Conservation (phyloP, 2,329 filamentous ascomycete species). For the Colletotrichum sp. region DNA sequence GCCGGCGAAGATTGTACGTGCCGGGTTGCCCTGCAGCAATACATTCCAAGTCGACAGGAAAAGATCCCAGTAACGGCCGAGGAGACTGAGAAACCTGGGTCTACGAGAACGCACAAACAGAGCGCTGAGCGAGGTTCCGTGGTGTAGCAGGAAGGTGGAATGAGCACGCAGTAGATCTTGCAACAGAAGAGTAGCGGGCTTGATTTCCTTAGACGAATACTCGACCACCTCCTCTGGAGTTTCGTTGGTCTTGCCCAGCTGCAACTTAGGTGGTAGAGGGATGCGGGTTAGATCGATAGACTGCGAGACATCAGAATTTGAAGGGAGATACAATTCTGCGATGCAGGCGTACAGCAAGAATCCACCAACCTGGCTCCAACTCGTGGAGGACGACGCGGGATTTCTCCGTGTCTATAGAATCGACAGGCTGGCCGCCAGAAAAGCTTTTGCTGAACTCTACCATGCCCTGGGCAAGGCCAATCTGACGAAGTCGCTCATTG, state of each 20-base stretch:
- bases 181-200: conserved; percentile 77
- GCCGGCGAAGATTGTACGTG: conserved; percentile 77
- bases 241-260: conserved; percentile 44
- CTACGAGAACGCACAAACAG: conserved; percentile 71
- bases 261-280: conserved; percentile 62
- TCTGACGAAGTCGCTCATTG: conserved; percentile 88
- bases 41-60: conserved; percentile 82
- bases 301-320: conserved; percentile 41
- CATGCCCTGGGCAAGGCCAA: conserved; percentile 96
- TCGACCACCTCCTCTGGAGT: conserved; percentile 61
- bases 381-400: conserved; percentile 84
- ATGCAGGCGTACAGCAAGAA: conserved; percentile 77
- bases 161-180: conserved; percentile 86
- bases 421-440: conserved; percentile 75
- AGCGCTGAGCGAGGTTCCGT: conserved; percentile 74
- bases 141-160: conserved; percentile 84
- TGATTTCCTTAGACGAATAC: conserved; percentile 90
- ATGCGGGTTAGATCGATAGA: conserved; percentile 81
- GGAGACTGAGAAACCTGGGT: conserved; percentile 71
- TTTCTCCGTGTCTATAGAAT: conserved; percentile 91
- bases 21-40: conserved; percentile 87
- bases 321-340: neutral
- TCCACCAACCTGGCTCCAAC: conserved; percentile 93
- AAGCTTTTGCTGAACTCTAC: conserved; percentile 91
- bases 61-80: conserved; percentile 83